Percentiles rank a stretch among this genome's conserved stretches.
Conservation (phyloP, 2,329 filamentous ascomycete genomes). For the Diaporthe australafricana region DNA sequence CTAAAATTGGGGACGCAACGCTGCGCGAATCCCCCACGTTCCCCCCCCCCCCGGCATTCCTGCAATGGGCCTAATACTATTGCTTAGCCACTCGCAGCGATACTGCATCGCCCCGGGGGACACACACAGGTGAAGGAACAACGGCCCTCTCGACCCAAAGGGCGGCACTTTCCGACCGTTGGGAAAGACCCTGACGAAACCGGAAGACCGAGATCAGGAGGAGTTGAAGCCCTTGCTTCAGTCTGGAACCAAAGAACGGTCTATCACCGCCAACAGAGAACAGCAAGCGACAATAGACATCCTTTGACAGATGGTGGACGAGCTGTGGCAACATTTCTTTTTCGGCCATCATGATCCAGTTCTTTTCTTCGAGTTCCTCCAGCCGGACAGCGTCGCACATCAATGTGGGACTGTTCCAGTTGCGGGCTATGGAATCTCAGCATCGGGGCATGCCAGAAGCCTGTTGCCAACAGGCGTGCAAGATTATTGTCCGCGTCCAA, state of each 20-base stretch:
- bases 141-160: slow-evolving; percentile 15
- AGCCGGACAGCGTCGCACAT: neutral
- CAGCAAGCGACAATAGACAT: no score
- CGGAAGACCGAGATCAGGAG: no score
- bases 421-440: neutral
- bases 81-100: slow-evolving; percentile 12
- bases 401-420: neutral
- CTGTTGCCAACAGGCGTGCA: slow-evolving; percentile 6
- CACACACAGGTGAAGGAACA: neutral
- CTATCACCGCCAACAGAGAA: neutral
- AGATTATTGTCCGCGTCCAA: neutral
- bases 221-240: neutral
- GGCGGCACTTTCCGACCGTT: slow-evolving; percentile 3
- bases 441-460: slow-evolving; percentile 2
- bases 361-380: no score
- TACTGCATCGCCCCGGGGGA: neutral
- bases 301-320: neutral
- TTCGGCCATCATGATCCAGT: neutral
- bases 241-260: neutral
- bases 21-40: slow-evolving; percentile 30
- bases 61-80: slow-evolving; percentile 15
- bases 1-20: slow-evolving; percentile 25
- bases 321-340: slow-evolving; percentile 2
- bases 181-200: neutral
- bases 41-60: neutral